Evolutionary conservation across 108 stramenopile species (phyloP).

Genomic region (Discostella stelligeroides): DNA sequence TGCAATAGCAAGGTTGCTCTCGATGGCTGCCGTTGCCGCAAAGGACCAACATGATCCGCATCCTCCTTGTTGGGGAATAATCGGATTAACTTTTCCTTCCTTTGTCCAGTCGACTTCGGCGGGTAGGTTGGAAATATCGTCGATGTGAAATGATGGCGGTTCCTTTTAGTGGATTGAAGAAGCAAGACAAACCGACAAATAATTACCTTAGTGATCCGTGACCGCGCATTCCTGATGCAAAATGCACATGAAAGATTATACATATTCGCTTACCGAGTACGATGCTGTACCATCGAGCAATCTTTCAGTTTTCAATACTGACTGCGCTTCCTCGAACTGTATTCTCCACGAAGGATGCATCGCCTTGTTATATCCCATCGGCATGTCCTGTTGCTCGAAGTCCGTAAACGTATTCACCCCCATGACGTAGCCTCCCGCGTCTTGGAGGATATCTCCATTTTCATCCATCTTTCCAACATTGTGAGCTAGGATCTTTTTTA

Average conservation of each 20-base stretch:
- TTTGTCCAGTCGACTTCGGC: conserved; percentile 80
- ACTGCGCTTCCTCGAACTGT: conserved; percentile 4
- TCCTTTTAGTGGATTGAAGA: conserved; percentile 10
- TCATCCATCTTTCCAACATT: conserved; percentile 44
- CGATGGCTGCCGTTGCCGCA: conserved; percentile 70
- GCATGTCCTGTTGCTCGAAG: conserved; percentile 52
- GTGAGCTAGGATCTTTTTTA: conserved; percentile 56
- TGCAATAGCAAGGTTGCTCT: conserved; percentile 78
- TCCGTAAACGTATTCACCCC: conserved; percentile 78
- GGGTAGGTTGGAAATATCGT: conserved; percentile 61
- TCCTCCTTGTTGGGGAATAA: conserved; percentile 77
- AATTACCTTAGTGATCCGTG: too few relatives aligned
- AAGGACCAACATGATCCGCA: conserved; percentile 93
- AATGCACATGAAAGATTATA: too few relatives aligned
- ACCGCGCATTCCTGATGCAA: too few relatives aligned
- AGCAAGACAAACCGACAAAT: too few relatives aligned
- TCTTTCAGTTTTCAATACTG: conserved; percentile 22
- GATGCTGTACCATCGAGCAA: too few relatives aligned
- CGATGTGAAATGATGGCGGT: conserved; percentile 47
- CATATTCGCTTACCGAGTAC: too few relatives aligned
- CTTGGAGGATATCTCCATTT: conserved; percentile 28
- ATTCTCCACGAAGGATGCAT: conserved; percentile 17
- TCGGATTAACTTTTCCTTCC: conserved; percentile 61
- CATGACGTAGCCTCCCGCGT: conserved; percentile 41
- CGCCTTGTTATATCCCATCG: conserved; percentile 59